Evolutionary conservation across 306 rosid genomes (phyloP), one percentile per base, ranked within the genome.

Genomic region (Adenanthera pavonina): DNA sequence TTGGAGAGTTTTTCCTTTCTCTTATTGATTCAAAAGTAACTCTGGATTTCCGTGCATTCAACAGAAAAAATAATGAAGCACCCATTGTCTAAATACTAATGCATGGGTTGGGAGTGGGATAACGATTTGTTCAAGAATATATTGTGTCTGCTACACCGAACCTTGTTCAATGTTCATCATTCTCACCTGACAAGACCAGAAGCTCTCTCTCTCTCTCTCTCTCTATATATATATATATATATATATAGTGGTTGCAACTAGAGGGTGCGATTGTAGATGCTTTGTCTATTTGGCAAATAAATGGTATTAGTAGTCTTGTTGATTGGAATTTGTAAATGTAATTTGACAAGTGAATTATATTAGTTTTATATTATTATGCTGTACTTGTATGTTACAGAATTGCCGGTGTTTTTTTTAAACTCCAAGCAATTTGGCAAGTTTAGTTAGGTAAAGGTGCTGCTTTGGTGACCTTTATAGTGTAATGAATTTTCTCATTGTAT

Each of bases 51-150:
- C 40, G 30, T 48, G 11, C 57, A 62, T 75, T 52, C 76, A 74
- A 62, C 85, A 81, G 85, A 47, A 0, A 69, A 70, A 52, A 69
- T 33, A 10, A 19, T 76, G 54, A 69, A 60, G 69, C 72, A 7
- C 35, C 61, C 40, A 74, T 17, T 8, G 64, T 36, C n/a, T 8
- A 52, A 69, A 83, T 72, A 66, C 62, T 62, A 74, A 78, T 34
- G 74, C 52, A n/a, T 78, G 67, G 25, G 66, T 41, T 43, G 14
- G 75, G 72, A 60, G 34, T 43, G 14, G 75, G 72, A 60, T 48
- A 74, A 74, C 43, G 59, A 74, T 71, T 75, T 83, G 46, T 49
- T 54, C 64, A 51, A 69, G 80, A 75, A 0, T 46, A 15, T 20
- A 44, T 10, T 40, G 0, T 69, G 54, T 13, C 38, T 41, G 54